Percentiles rank a stretch among this genome's conserved stretches.
phyloP scores from a whole-genome alignment of 2,329 filamentous ascomycete species.

The Dryadomyces sulphureus region DNA sequence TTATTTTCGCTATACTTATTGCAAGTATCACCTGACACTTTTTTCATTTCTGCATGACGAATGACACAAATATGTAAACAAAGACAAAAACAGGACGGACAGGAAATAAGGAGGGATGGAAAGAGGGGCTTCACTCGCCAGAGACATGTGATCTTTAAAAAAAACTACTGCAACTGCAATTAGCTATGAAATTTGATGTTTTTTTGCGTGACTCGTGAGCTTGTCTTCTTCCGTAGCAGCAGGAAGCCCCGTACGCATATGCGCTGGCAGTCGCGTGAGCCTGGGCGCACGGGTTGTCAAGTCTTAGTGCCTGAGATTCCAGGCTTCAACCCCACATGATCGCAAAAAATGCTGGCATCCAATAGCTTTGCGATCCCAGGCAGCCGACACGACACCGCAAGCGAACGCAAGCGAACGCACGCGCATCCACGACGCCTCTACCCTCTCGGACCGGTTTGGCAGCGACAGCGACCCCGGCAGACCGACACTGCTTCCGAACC shows the following conservation, averaged over 20 bases:
- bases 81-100: slow-evolving; percentile 1
- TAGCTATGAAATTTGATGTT: background rate
- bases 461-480: background rate
- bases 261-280: no score
- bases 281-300: no score
- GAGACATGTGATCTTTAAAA: background rate
- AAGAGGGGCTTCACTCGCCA: background rate
- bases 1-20: background rate
- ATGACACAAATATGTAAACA: slow-evolving; percentile 3
- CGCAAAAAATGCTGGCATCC: background rate
- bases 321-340: background rate
- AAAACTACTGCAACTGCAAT: background rate
- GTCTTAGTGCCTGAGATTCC: background rate
- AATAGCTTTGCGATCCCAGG: background rate
- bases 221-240: no score
- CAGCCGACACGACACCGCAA: background rate
- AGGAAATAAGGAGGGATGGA: background rate
- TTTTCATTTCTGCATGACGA: slow-evolving; percentile 1
- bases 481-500: background rate
- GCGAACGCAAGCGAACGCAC: no score
- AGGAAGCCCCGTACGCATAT: no score
- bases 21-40: background rate
- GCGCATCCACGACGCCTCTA: background rate
- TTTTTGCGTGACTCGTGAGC: background rate
- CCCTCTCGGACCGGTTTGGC: background rate